These are phyloP conservation scores for Heterobasidion occidentale DNA, from an alignment of 1,284 basidiomycete species.

Conservation along the genomic window DNA sequence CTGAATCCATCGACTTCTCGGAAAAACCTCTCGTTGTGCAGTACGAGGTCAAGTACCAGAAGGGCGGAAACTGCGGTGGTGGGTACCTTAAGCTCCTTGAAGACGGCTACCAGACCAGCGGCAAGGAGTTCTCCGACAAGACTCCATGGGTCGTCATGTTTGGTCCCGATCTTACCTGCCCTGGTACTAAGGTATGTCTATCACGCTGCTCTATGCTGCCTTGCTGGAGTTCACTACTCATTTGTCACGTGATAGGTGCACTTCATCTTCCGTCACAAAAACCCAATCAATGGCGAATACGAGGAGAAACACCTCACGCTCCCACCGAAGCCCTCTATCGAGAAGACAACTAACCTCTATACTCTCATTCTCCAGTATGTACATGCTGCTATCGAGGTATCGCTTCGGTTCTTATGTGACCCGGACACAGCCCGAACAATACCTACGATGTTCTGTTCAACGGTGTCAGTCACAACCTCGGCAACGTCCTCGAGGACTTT, in stretches of 20 bases:
- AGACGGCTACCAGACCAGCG: constrained; percentile 85
- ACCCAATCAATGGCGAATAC: constrained; percentile 82
- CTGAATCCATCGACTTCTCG: constrained; percentile 73
- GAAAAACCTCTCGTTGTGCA: constrained; percentile 91
- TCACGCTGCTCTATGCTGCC: neutral
- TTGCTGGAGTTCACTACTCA: neutral
- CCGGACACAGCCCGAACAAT: constrained; percentile 73
- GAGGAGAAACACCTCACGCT: constrained; percentile 95
- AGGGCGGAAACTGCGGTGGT: constrained; percentile 98
- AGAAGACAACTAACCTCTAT: constrained; percentile 87
- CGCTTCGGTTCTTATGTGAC: neutral
- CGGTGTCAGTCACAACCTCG: constrained; percentile 74
- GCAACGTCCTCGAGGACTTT: constrained; percentile 91
- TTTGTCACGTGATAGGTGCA: constrained; percentile 52
- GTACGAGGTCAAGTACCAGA: constrained; percentile 99
- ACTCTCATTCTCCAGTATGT: constrained; percentile 86
- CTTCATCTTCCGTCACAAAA: constrained; percentile 97
- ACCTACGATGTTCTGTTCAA: constrained; percentile 93
- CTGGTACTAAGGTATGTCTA: constrained; percentile 67
- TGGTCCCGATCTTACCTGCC: constrained; percentile 84
- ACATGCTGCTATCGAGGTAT: neutral
- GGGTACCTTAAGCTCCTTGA: constrained; percentile 97
- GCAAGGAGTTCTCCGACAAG: constrained; percentile 93
- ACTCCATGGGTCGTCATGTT: constrained; percentile 99
- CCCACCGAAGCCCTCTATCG: constrained; percentile 80